phyloP scores from a whole-genome alignment of 495 filamentous ascomycete genomes.

The Cryomyces minteri region DNA sequence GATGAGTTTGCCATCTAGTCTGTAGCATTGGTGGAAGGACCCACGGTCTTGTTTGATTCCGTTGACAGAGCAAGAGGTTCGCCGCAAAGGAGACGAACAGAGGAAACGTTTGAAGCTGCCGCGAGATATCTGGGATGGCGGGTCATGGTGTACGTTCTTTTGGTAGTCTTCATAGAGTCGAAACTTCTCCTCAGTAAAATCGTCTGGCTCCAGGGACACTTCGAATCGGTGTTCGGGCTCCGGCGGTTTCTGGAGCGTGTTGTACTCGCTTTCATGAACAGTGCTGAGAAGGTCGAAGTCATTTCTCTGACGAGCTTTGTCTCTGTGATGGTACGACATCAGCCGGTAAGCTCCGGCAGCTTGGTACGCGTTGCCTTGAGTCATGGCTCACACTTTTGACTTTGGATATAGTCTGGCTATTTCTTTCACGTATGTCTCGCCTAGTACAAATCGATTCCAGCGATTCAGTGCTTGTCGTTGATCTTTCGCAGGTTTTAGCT shows the following conservation, averaged over 20 bases:
- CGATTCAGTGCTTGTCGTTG: constrained; percentile 78
- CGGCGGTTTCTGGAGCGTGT: constrained; percentile 31
- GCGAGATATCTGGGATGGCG: constrained; percentile 41
- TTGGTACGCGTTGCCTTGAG: not conserved
- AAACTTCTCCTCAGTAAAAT: constrained; percentile 77
- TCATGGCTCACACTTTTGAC: constrained; percentile 42
- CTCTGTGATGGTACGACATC: constrained; percentile 22
- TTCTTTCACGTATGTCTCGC: constrained; percentile 57
- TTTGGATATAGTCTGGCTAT: constrained; percentile 55
- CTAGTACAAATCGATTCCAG: constrained; percentile 75
- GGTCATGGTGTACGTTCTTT: constrained; percentile 57
- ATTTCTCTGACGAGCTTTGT: constrained; percentile 53
- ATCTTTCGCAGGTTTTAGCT: constrained; percentile 54
- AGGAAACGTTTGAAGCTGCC: constrained; percentile 67
- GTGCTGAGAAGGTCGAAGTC: constrained; percentile 54
- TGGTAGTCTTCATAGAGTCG: constrained; percentile 77
- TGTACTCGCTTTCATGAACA: constrained; percentile 54
- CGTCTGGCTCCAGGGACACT: constrained; percentile 63
- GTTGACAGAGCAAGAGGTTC: constrained; percentile 25
- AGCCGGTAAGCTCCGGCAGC: not conserved
- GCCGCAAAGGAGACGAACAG: constrained; percentile 56
- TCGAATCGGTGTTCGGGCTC: constrained; percentile 63
- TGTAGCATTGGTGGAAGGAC: constrained; percentile 91
- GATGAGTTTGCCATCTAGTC: constrained; percentile 72
- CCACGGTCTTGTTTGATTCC: constrained; percentile 45